phyloP scores from a whole-genome alignment of 1,139 yeast species.

The Saccharomyces hybrid region DNA sequence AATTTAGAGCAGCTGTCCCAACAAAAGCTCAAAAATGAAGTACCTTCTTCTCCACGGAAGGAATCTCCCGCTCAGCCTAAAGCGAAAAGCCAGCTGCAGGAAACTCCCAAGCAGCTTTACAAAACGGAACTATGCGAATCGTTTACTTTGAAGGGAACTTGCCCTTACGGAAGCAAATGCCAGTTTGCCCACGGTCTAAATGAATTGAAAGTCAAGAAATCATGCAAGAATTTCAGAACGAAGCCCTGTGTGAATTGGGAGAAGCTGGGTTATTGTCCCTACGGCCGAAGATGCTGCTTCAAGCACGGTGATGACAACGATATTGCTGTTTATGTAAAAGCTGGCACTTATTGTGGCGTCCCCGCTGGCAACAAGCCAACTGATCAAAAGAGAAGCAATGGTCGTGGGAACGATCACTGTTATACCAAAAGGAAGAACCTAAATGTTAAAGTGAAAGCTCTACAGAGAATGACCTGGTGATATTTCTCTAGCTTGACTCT shows the following conservation, averaged over 20 bases:
- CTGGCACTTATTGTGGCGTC: slow-evolving; percentile 3
- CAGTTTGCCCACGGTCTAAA: too few species aligned
- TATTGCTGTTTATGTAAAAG: slow-evolving; percentile 23
- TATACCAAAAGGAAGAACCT: slow-evolving; percentile 5
- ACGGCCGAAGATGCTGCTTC: slow-evolving; percentile 88
- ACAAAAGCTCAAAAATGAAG: slow-evolving; percentile 3
- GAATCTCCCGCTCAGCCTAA: background rate
- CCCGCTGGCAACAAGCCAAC: background rate
- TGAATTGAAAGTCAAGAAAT: too few species aligned
- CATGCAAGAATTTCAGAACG: slow-evolving; percentile 82
- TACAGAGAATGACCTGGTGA: slow-evolving; percentile 29
- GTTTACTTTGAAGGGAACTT: slow-evolving; percentile 60
- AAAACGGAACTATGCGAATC: slow-evolving; percentile 88
- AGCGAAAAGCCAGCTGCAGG: slow-evolving; percentile 5
- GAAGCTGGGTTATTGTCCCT: slow-evolving; percentile 74
- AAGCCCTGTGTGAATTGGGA: slow-evolving; percentile 89
- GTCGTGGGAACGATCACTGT: background rate
- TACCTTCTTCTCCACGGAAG: background rate
- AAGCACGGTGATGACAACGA: slow-evolving; percentile 53
- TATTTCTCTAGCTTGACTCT: slow-evolving; percentile 22
- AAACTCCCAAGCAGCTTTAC: slow-evolving; percentile 64
- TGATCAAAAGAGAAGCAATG: background rate
- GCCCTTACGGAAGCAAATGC: too few species aligned
- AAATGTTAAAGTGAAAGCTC: slow-evolving; percentile 12
- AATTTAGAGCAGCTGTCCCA: slow-evolving; percentile 14